phyloP scores from a whole-genome alignment of 2,329 filamentous ascomycete genomes.

The Stemphylium vesicarium region DNA sequence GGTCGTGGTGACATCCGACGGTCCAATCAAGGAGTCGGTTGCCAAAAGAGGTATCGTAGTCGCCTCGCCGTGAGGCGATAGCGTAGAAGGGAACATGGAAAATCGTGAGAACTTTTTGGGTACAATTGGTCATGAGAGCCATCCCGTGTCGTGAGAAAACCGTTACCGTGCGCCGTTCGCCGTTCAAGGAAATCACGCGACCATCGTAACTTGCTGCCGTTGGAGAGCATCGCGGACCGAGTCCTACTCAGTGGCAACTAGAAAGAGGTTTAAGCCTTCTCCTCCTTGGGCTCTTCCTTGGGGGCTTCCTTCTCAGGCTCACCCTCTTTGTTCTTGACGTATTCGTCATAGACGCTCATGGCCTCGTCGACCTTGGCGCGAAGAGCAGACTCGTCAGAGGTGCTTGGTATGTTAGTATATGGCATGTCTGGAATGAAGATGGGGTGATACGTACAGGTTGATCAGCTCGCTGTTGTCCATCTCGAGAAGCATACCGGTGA shows the following conservation, averaged over 20 bases:
- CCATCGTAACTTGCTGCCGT: conserved; percentile 34
- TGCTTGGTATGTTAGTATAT: conserved; percentile 61
- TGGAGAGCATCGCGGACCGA: conserved; percentile 36
- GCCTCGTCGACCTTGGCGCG: conserved; percentile 97
- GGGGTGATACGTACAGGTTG: conserved; percentile 77
- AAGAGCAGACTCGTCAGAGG: conserved; percentile 86
- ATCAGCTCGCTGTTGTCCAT: conserved; percentile 97
- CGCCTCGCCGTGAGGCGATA: conserved; percentile 7
- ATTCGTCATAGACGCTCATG: conserved; percentile 96
- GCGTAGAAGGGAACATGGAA: conserved; percentile 27
- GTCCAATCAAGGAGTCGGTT: conserved; percentile 42
- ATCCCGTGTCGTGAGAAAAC: conserved; percentile 38
- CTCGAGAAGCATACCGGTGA: conserved; percentile 99
- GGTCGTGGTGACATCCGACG: conserved; percentile 16
- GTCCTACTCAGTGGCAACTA: conserved; percentile 40
- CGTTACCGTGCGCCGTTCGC: conserved; percentile 48
- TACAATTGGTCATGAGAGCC: conserved; percentile 41
- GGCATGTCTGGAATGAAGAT: neutral
- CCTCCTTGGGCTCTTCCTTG: conserved; percentile 56
- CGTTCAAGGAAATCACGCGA: conserved; percentile 37
- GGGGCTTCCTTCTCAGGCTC: conserved; percentile 46
- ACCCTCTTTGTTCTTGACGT: conserved; percentile 81
- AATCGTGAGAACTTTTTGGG: conserved; percentile 45
- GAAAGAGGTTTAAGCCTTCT: conserved; percentile 49
- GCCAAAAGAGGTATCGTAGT: conserved; percentile 21